phyloP scores from a whole-genome alignment of 2,329 filamentous ascomycete genomes.

The Pseudogymnoascus destructans region DNA sequence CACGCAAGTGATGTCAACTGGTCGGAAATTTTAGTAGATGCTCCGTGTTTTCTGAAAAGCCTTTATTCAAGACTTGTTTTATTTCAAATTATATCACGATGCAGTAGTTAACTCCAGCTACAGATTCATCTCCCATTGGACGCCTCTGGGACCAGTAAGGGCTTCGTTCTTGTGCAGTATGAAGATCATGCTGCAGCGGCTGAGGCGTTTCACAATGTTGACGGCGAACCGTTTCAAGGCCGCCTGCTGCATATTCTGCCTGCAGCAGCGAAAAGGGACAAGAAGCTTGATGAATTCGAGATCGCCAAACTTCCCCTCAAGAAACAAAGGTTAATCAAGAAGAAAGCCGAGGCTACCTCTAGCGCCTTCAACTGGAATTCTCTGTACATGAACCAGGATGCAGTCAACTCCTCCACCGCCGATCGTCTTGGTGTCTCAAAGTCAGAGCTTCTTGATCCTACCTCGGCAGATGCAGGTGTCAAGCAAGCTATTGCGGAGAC shows the following conservation, averaged over 20 bases:
- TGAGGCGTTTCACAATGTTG: conserved; percentile 63
- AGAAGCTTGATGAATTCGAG: conserved; percentile 73
- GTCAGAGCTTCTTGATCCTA: conserved; percentile 86
- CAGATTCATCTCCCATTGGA: conserved; percentile 81
- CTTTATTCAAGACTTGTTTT: conserved; percentile 16
- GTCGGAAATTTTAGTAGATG: conserved; percentile 99
- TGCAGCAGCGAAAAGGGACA: conserved; percentile 67
- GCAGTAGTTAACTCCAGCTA: conserved; percentile 14
- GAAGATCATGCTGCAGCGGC: conserved; percentile 58
- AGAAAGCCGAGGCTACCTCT: conserved; percentile 65
- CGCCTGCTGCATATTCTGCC: conserved; percentile 84
- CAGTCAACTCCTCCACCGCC: conserved; percentile 82
- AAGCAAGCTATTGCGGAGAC: conserved; percentile 97
- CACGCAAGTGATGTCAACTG: conserved; percentile 81
- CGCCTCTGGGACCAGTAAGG: conserved; percentile 63
- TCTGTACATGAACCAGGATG: conserved; percentile 97
- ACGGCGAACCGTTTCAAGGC: conserved; percentile 83
- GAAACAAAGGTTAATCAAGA: conserved; percentile 82
- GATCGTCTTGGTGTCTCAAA: conserved; percentile 80
- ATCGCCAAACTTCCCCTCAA: conserved; percentile 87
- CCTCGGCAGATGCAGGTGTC: conserved; percentile 82
- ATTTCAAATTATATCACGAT: background rate
- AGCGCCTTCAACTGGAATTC: conserved; percentile 94
- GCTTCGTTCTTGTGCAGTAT: conserved; percentile 80
- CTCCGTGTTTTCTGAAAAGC: conserved; percentile 64